Percentiles rank a stretch among this genome's conserved stretches.
These are phyloP conservation scores for Alternaria ethzedia DNA, from an alignment of 2,329 filamentous ascomycete species.

Conservation along the genomic window DNA sequence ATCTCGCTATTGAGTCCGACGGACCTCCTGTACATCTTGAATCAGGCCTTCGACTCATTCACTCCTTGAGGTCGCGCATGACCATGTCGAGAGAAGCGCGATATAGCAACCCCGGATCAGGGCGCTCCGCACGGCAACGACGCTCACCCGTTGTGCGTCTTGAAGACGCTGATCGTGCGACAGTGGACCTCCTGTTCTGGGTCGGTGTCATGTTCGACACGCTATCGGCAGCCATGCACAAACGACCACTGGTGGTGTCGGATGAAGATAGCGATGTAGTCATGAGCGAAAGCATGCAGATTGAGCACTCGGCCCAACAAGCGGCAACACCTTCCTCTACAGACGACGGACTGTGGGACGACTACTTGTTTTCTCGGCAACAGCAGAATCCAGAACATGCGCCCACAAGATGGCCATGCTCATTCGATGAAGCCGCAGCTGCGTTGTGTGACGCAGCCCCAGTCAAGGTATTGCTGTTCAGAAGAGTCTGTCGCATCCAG, in stretches of 20 bases:
- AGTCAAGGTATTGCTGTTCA: conserved; percentile 65
- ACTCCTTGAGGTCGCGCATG: conserved; percentile 43
- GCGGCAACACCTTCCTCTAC: neutral
- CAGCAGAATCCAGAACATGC: conserved; percentile 21
- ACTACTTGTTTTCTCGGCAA: conserved; percentile 46
- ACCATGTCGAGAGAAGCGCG: conserved; percentile 24
- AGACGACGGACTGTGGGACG: conserved; percentile 47
- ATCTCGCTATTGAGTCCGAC: conserved; percentile 43
- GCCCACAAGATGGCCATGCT: conserved; percentile 60
- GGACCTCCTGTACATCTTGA: conserved; percentile 50
- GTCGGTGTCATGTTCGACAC: conserved; percentile 66
- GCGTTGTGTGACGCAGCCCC: conserved; percentile 61
- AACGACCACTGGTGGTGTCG: conserved; percentile 53
- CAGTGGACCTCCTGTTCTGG: conserved; percentile 64
- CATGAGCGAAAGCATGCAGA: conserved; percentile 16
- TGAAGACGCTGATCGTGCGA: conserved; percentile 50
- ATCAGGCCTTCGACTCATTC: conserved; percentile 50
- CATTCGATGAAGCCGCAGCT: conserved; percentile 59
- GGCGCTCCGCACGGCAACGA: conserved; percentile 19
- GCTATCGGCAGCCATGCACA: conserved; percentile 61
- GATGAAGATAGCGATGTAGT: conserved; percentile 55
- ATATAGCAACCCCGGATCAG: conserved; percentile 9
- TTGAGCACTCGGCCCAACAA: neutral
- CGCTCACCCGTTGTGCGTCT: conserved; percentile 27
- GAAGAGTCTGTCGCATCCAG: conserved; percentile 63